Evolutionary conservation across 345 rosid species (phyloP), one percentile per base, ranked within the genome.

Genomic region (Gossypium arboreum): DNA sequence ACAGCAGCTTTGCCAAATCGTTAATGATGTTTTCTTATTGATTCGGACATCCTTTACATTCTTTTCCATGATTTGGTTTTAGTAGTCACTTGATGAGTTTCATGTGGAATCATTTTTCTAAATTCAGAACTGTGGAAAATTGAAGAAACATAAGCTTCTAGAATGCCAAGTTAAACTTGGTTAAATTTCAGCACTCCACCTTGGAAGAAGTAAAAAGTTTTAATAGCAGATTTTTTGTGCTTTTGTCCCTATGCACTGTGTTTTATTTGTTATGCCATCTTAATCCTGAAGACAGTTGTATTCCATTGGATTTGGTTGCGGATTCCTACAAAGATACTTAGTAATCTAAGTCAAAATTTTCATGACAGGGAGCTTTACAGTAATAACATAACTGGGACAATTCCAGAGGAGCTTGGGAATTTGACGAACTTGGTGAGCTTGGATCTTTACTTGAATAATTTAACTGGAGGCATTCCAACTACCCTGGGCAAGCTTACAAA

Each of bases 381-480:
- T 75, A 92, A 92, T 81, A 84, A 87, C 79, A 84, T 92, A 59
- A 85, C 81, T 79, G 97, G 94, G 62, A 52, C 0, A 76, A 83
- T 92, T 73, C 97, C 97, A 7, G 93, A 88, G 34, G 90, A 88
- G 85, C 92, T 92, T 78, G 97, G 97, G 58, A 92, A 88, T 77
- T 81, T 92, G 91, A 81, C 91, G 45, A 83, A 76, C 80, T 78
- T 92, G 88, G 97, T 92, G 86, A 92, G 97, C 94, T 87, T 92
- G 97, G 94, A 92, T 88, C 93, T 92, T 83, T 90, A 90, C 89
- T 80, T 88, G 86, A 92, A 92, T 85, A 61, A n/a, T 1, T 84
- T 92, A 81, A 76, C 2, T 75, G 94, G 94, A 57, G 72, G 25
- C 13, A 88, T 92, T 74, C 97, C 97, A 72, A 29, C 59, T 50